Base-by-base conservation (phyloP, 805 yeast species). In the Metschnikowia cerradonensis region DNA sequence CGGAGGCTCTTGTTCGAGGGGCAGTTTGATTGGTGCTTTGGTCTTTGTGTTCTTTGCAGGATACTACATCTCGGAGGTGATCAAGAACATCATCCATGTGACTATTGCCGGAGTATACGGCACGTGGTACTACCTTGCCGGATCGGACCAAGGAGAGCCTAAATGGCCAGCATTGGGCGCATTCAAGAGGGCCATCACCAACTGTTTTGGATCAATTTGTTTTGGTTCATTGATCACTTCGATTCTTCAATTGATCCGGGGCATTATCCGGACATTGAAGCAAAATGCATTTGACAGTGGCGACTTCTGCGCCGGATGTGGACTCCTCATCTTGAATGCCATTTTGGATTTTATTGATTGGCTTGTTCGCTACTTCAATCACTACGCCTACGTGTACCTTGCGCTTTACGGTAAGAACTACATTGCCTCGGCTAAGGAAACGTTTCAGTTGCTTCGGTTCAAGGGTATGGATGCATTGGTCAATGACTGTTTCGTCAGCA, bases 201-300 rank as follows among this genome's bases (percentile, higher is more conserved):
- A 84, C 64, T 88, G 96, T 8, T 86, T 90, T 61, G 97, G 98
- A 2, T 87, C 96, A 2, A 85, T 91, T 49, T 86, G 96, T 64
- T 86, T 88, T 62, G 96, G 97, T 0, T 85, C 90, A 2, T 67
- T 86, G 61, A 77, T 86, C 64, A 87, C 87, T 37, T 81, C 89
- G 0, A 54, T 89, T 23, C 77, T 90, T 54, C 92, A 88, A 62
- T 75, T 89, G 14, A 55, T 87, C 41, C 78, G 82, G 53, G 83
- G 81, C 47, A 62, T 80, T 4, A 62, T 88, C 38, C 72, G 76
- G 17, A 64, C 82, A 20, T 62, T 82, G 45, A 79, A 82, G 61
- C 79, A 77, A 47, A 73, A 75, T 55, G 77, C 82, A 23, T 75
- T 79, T 23, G 72, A 70, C 32, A 77, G 77, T 32, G 82, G 82